Conservation (phyloP, 1,139 yeast species). For the Lizanozyma gosingica region DNA sequence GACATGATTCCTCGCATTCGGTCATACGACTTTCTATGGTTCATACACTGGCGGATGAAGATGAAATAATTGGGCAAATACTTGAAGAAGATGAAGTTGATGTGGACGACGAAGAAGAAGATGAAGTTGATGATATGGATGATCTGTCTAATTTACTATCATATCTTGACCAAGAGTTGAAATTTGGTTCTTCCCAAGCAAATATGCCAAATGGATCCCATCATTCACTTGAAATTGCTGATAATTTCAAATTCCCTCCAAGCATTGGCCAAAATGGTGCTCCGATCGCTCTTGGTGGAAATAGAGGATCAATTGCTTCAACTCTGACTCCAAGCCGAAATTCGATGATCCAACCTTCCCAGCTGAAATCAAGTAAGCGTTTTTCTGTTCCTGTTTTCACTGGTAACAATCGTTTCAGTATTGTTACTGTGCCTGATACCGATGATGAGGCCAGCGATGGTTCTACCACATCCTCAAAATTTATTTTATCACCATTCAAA, state of each 20-base stretch:
- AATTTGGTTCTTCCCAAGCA: slow-evolving; percentile 11
- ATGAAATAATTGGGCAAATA: slow-evolving; percentile 1
- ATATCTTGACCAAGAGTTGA: background rate
- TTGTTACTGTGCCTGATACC: slow-evolving; percentile 11
- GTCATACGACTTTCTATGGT: slow-evolving; percentile 1
- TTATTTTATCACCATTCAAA: slow-evolving; percentile 37
- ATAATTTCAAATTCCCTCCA: slow-evolving; percentile 19
- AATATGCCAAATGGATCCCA: slow-evolving; percentile 3
- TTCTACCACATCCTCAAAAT: slow-evolving; percentile 6
- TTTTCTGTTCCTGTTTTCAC: background rate
- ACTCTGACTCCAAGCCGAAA: background rate
- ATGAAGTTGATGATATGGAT: slow-evolving; percentile 10
- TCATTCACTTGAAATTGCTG: slow-evolving; percentile 16
- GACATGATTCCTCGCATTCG: background rate
- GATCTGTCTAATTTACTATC: slow-evolving; percentile 5
- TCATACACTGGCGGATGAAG: slow-evolving; percentile 1
- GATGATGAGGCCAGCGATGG: slow-evolving; percentile 12
- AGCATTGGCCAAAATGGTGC: slow-evolving; percentile 7
- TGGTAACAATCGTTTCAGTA: background rate
- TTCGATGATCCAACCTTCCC: slow-evolving; percentile 14
- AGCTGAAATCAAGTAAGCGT: slow-evolving; percentile 8
- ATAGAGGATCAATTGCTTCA: background rate
- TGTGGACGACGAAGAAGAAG: slow-evolving; percentile 5
- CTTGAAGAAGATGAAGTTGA: slow-evolving; percentile 7
- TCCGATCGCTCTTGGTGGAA: no score